Evolutionary conservation across 2,329 filamentous ascomycete species (phyloP).

Genomic region (Trichoderma sp.): DNA sequence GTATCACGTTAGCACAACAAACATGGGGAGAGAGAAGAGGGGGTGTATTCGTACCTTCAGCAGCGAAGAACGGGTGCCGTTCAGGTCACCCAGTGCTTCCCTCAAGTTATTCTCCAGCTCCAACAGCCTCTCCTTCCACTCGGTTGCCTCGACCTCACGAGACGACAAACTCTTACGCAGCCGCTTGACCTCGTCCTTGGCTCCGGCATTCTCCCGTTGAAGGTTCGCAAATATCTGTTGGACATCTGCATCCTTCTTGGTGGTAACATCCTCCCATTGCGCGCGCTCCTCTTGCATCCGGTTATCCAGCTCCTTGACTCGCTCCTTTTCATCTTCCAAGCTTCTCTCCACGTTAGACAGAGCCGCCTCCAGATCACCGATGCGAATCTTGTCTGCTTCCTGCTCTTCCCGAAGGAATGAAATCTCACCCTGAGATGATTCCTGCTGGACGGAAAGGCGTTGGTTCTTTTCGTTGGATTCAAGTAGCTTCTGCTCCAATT

Average conservation of each 20-base stretch:
- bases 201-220: constrained; percentile 74
- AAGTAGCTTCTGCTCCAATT: constrained; percentile 76
- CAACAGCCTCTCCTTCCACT: constrained; percentile 86
- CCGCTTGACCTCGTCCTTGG: constrained; percentile 81
- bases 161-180: constrained; percentile 79
- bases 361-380: constrained; percentile 84
- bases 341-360: constrained; percentile 74
- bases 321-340: constrained; percentile 82
- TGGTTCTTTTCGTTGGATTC: constrained; percentile 87
- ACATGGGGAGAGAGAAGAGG: too few relatives aligned
- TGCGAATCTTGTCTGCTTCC: constrained; percentile 95
- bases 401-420: constrained; percentile 95
- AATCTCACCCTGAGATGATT: constrained; percentile 90
- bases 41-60: constrained; percentile 57
- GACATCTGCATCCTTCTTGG: constrained; percentile 89
- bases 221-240: constrained; percentile 92
- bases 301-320: constrained; percentile 65
- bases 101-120: constrained; percentile 87
- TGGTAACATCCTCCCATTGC: constrained; percentile 82
- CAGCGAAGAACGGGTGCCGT: constrained; percentile 79
- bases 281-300: constrained; percentile 76
- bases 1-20: neutral
- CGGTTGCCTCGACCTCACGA: constrained; percentile 81
- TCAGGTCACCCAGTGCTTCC: constrained; percentile 81
- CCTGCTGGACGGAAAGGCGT: constrained; percentile 82